A percentile compares a stretch with the other conserved stretches of the same genome.
phyloP scores from a whole-genome alignment of 2,329 filamentous ascomycete species.

The Hymenoscyphus scutula region DNA sequence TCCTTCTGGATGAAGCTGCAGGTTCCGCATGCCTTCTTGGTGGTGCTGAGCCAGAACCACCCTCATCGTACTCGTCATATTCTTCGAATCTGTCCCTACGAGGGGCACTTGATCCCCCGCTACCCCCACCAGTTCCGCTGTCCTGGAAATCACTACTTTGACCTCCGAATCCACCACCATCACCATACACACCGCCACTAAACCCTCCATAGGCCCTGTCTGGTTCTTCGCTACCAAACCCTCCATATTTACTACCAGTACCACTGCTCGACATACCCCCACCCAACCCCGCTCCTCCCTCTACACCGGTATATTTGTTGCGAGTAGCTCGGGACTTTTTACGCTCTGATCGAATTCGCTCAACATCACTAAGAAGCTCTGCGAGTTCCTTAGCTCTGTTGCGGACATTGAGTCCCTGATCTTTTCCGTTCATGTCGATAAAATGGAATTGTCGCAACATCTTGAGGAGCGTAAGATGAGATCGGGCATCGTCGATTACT shows the following conservation, averaged over 20 bases:
- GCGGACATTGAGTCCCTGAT: constrained; percentile 95
- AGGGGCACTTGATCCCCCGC: constrained; percentile 40
- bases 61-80: constrained; percentile 95
- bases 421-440: constrained; percentile 94
- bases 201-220: constrained; percentile 57
- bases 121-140: constrained; percentile 35
- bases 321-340: constrained; percentile 91
- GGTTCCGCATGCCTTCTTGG: constrained; percentile 35
- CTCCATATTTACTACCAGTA: constrained; percentile 61
- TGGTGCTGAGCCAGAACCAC: constrained; percentile 46
- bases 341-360: constrained; percentile 73
- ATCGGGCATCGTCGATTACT: constrained; percentile 94
- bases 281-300: constrained; percentile 69
- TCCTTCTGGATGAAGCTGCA: constrained; percentile 35
- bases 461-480: constrained; percentile 91
- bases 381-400: constrained; percentile 95
- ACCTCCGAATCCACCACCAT: constrained; percentile 89
- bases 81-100: constrained; percentile 80
- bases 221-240: constrained; percentile 84
- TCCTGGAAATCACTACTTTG: constrained; percentile 70
- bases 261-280: constrained; percentile 50
- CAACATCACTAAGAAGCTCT: constrained; percentile 89
- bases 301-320: constrained; percentile 93
- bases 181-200: constrained; percentile 81
- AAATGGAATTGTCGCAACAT: constrained; percentile 99